Evolutionary conservation across 2,329 filamentous ascomycete species (phyloP), one percentile per base, ranked within the genome.

Genomic region (Arachnomyces sp.): DNA sequence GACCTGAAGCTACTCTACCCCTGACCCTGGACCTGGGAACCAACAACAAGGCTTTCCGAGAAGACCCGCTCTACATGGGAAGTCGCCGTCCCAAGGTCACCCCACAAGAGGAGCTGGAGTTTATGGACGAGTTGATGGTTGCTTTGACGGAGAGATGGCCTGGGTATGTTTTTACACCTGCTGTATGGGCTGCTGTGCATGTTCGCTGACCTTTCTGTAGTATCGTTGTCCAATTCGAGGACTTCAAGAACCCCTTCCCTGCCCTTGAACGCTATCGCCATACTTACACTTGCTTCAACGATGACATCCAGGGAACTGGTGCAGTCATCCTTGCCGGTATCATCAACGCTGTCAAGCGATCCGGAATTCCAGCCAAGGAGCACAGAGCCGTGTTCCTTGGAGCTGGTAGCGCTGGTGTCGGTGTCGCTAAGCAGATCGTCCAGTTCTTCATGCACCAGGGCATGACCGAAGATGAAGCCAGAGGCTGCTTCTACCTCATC

Each of bases 121-220:
- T 96, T 67, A 79, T 96, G 71, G 92, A 96, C 59, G 92, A 96
- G 72, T 82, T 98, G 71, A 96, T 98, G 92, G 76, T 78, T 55
- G 90, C 92, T 42, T 76, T 86, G 45, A 83, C 82, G 42, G 87
- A 94, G 61, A 73, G 74, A 49, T 83, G 79, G 79, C 79, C 79
- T 41, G 76, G 73, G 72, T 76, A 63, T 63, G 72, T 65, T 44
- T 42, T 46, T 44, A 31, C 40, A 38, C 38, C 34, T 17, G 18
- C 16, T 20, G 37, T 39, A 9, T n/a, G 31, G n/a, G n/a, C n/a
- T n/a, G n/a, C n/a, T 17, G 18, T 42, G 37, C 17, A 36, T 45
- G n/a, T n/a, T 38, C 41, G 38, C n/a, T 28, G 6, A 14, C 18
- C 16, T 17, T 18, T 13, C 31, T 44, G 15, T 53, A 77, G 76